Evolutionary conservation across 208 protist species (phyloP).

Genomic region (Acanthamoeba triangularis): DNA sequence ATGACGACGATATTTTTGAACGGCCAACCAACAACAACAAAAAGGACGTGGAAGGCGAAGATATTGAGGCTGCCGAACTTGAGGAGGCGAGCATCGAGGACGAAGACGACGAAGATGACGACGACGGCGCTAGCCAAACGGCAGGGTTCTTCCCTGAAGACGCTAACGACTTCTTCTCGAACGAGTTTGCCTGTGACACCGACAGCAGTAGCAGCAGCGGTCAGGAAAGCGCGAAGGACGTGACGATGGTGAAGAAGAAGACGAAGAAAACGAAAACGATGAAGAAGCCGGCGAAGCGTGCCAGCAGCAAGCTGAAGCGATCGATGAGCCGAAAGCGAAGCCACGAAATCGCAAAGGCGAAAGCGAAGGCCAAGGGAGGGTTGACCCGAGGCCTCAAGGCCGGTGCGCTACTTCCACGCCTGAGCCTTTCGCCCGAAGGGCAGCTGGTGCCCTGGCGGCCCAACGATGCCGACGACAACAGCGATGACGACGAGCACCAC

Average conservation of each 20-base stretch:
- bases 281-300: neutral
- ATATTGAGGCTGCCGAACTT: neutral
- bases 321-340: neutral
- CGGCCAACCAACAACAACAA: neutral
- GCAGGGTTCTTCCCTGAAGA: neutral
- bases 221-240: constrained; percentile 9
- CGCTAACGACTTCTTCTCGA: neutral
- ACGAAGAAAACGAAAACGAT: neutral
- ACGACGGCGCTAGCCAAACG: neutral
- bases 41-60: neutral
- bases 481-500: neutral
- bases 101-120: neutral
- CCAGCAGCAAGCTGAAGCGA: neutral
- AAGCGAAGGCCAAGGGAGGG: neutral
- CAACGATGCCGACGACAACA: neutral
- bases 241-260: neutral
- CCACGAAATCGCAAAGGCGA: neutral
- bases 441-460: constrained; percentile 29
- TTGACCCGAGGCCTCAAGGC: neutral
- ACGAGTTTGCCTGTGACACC: neutral
- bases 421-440: neutral
- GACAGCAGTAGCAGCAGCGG: neutral
- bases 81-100: neutral
- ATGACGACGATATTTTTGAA: constrained; percentile 16
- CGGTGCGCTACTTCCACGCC: neutral